These are phyloP conservation scores for Anthracocystis panici-leucophaei DNA, from an alignment of 1,284 basidiomycete species.

Conservation along the genomic window DNA sequence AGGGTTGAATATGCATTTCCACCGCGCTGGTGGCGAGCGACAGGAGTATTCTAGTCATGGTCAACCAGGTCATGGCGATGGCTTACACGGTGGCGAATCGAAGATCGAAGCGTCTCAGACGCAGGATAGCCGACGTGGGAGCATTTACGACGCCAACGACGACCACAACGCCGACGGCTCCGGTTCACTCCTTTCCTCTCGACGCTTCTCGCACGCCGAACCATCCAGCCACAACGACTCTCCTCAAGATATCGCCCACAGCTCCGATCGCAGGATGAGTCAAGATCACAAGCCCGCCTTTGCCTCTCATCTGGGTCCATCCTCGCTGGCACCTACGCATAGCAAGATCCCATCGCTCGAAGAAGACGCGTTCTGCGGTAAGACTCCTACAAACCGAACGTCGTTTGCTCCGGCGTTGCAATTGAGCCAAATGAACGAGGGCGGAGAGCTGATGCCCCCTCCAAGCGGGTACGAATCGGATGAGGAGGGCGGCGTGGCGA, in stretches of 20 bases:
- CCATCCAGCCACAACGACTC: background rate
- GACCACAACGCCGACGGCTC: background rate
- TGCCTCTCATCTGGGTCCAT: background rate
- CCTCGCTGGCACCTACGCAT: background rate
- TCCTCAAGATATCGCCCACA: background rate
- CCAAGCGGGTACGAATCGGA: conserved; percentile 3
- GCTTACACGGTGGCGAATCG: background rate
- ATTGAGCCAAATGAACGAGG: conserved; percentile 1
- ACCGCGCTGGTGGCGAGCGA: conserved; percentile 14
- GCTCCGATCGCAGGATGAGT: background rate
- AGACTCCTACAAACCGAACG: conserved; percentile 39
- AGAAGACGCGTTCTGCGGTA: conserved; percentile 32
- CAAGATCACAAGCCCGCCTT: background rate
- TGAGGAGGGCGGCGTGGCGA: background rate
- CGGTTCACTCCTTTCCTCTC: conserved; percentile 9
- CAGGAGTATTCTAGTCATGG: conserved; percentile 12
- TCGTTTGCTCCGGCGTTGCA: conserved; percentile 16
- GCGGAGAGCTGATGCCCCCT: background rate
- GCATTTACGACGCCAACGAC: background rate
- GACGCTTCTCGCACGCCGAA: conserved; percentile 20
- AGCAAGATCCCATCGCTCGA: conserved; percentile 23
- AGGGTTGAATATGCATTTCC: conserved; percentile 9
- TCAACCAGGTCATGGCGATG: background rate
- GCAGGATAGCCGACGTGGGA: conserved; percentile 1
- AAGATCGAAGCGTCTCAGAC: background rate